Conservation (phyloP, 129 eudicot species). For the Flaveria bidentis region DNA sequence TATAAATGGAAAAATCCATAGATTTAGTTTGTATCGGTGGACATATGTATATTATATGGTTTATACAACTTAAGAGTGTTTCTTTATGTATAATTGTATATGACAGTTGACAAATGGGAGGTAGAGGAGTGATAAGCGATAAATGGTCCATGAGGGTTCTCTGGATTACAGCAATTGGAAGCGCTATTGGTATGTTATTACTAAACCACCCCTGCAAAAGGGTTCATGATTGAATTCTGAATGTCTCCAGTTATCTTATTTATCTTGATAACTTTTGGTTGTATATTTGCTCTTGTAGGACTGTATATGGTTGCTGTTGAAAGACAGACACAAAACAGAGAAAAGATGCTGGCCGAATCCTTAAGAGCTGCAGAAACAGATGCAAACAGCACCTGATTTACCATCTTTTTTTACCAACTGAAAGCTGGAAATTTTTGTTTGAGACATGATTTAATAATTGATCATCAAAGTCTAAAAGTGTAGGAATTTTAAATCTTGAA, state of each 20-base stretch:
- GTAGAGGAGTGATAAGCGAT: constrained; percentile 67
- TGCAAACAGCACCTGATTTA: constrained; percentile 30
- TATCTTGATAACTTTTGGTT: neutral
- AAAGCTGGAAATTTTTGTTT: neutral
- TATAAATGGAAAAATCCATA: neutral
- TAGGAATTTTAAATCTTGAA: neutral
- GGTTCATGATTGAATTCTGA: neutral
- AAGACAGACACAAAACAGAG: constrained; percentile 79
- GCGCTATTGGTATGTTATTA: constrained; percentile 56
- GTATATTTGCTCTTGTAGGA: constrained; percentile 42
- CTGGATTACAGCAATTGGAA: constrained; percentile 79
- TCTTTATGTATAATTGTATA: neutral
- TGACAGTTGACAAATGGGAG: constrained; percentile 45
- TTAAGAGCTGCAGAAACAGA: constrained; percentile 57
- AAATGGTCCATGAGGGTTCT: constrained; percentile 82
- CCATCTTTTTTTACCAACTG: neutral
- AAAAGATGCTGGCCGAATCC: constrained; percentile 68
- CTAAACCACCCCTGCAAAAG: neutral
- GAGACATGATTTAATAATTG: constrained; percentile 26
- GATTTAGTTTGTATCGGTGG: neutral
- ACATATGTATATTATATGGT: neutral
- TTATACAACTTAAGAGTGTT: constrained; percentile 11
- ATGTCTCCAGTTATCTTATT: neutral
- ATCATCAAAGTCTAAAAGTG: constrained; percentile 3
- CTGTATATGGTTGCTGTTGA: constrained; percentile 84